Conservation (phyloP, 345 rosid species). For the Pugionium dolabratum region DNA sequence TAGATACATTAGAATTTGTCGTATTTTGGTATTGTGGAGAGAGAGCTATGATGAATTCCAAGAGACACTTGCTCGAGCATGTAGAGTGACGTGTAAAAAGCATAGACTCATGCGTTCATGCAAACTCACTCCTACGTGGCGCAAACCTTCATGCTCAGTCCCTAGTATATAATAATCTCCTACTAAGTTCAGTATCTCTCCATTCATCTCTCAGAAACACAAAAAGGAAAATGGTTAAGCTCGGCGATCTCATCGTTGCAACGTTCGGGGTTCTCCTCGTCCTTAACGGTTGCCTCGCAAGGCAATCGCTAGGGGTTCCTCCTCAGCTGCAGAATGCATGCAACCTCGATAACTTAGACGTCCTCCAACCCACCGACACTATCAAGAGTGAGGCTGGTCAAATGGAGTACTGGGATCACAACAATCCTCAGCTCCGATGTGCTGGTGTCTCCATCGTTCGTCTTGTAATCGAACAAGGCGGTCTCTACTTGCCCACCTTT, state of each 20-base stretch:
- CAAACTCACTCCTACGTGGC: slow-evolving; percentile 34
- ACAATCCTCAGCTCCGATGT: slow-evolving; percentile 55
- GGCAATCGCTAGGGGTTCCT: slow-evolving; percentile 41
- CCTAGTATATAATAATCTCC: slow-evolving; percentile 29
- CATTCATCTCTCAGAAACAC: slow-evolving; percentile 27
- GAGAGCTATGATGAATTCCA: slow-evolving; percentile 1
- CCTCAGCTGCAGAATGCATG: slow-evolving; percentile 46
- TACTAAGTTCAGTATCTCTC: slow-evolving; percentile 1
- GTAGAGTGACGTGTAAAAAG: slow-evolving; percentile 34
- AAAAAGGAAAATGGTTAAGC: slow-evolving; percentile 27
- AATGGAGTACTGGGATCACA: slow-evolving; percentile 55
- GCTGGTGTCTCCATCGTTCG: slow-evolving; percentile 55
- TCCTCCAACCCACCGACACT: slow-evolving; percentile 47
- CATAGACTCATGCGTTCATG: slow-evolving; percentile 28
- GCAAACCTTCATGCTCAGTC: slow-evolving; percentile 19
- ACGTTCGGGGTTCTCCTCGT: slow-evolving; percentile 28
- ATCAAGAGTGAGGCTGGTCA: slow-evolving; percentile 54
- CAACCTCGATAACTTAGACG: slow-evolving; percentile 51
- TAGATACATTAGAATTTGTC: slow-evolving; percentile 23
- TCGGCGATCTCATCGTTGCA: slow-evolving; percentile 28
- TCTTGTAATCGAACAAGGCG: slow-evolving; percentile 47
- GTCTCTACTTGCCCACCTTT: slow-evolving; percentile 58
- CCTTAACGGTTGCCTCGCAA: slow-evolving; percentile 32
- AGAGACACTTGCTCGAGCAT: slow-evolving; percentile 34
- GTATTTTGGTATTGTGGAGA: slow-evolving; percentile 18